These are phyloP conservation scores for Geum urbanum DNA, from an alignment of 306 rosid species.

Conservation along the genomic window DNA sequence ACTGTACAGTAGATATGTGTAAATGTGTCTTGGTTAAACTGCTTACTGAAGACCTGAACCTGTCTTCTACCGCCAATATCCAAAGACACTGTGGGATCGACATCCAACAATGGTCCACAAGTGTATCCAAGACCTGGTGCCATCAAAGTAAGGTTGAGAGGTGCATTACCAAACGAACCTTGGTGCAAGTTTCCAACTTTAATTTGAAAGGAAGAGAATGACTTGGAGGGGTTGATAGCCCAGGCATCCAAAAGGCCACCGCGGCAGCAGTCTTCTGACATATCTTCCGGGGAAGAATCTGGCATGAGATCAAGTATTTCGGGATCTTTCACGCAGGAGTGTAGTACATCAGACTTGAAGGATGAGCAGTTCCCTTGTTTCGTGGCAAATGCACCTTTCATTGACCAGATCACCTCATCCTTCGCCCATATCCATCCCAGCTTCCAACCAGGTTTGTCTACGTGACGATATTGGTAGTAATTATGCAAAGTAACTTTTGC, in stretches of 20 bases:
- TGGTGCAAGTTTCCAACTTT: constrained; percentile 42
- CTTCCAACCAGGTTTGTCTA: constrained; percentile 72
- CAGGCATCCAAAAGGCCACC: constrained; percentile 63
- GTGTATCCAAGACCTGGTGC: constrained; percentile 84
- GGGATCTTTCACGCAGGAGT: constrained; percentile 61
- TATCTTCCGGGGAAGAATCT: constrained; percentile 37
- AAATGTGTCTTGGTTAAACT: constrained; percentile 6
- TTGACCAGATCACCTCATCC: constrained; percentile 70
- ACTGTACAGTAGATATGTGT: neutral
- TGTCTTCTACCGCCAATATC: constrained; percentile 58
- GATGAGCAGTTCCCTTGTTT: constrained; percentile 56
- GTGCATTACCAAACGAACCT: constrained; percentile 33
- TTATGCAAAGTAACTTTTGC: constrained; percentile 65
- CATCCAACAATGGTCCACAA: constrained; percentile 52
- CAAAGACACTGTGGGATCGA: constrained; percentile 48
- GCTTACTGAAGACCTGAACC: constrained; percentile 64
- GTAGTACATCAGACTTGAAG: constrained; percentile 44
- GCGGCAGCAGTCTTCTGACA: constrained; percentile 57
- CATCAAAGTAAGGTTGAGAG: constrained; percentile 51
- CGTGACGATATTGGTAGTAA: constrained; percentile 55
- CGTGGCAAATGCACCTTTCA: constrained; percentile 68
- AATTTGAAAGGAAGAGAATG: constrained; percentile 65
- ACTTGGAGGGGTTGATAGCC: constrained; percentile 41
- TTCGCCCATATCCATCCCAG: constrained; percentile 69
- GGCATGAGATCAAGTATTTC: constrained; percentile 47